Conservation (phyloP, 495 filamentous ascomycete species). For the Amorphotheca resinae region DNA sequence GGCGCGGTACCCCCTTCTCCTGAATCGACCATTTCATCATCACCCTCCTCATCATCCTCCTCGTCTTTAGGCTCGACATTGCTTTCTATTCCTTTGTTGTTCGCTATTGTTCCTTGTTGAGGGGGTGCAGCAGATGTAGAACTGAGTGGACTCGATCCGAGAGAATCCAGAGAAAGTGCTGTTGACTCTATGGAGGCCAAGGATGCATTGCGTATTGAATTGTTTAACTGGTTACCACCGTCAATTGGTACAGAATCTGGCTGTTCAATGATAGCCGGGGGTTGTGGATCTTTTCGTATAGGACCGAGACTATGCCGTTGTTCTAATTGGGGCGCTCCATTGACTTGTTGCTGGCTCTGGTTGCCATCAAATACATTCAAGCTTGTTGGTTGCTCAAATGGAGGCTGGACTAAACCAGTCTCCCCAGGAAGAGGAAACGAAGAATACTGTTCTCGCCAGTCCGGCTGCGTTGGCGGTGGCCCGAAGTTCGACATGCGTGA, state of each 20-base stretch:
- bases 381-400: constrained; percentile 34
- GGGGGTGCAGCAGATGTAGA: constrained; percentile 24
- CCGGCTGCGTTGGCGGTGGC: constrained; percentile 40
- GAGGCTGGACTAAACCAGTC: constrained; percentile 33
- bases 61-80: constrained; percentile 4
- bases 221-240: constrained; percentile 2
- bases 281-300: constrained; percentile 24
- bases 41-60: constrained; percentile 30
- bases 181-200: constrained; percentile 29
- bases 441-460: constrained; percentile 47
- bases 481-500: constrained; percentile 49
- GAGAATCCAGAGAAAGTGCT: constrained; percentile 22
- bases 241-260: constrained; percentile 18
- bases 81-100: constrained; percentile 21
- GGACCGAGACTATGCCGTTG: constrained; percentile 18
- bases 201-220: constrained; percentile 29
- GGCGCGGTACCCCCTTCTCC: constrained; percentile 33
- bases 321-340: constrained; percentile 20
- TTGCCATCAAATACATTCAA: constrained; percentile 26
- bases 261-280: constrained; percentile 21
- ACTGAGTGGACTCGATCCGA: constrained; percentile 30
- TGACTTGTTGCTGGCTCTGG: constrained; percentile 31
- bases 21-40: constrained; percentile 36
- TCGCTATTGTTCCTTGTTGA: constrained; percentile 17
- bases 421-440: constrained; percentile 37